Conservation (phyloP, 1,284 basidiomycete species). For the Blastosporella zonata region DNA sequence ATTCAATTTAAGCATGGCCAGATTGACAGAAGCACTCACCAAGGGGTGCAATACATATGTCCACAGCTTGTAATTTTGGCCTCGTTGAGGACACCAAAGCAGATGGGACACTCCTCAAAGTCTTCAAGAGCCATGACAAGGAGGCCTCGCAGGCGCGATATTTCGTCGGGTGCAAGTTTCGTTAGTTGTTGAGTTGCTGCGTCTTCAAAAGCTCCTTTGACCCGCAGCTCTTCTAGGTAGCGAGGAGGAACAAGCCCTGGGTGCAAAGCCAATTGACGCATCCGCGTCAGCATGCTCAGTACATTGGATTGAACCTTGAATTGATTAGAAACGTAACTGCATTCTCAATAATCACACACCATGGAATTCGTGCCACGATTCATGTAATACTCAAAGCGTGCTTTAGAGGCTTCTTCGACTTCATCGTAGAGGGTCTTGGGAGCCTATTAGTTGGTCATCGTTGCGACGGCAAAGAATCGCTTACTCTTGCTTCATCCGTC, state of each 20-base stretch:
- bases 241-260: slow-evolving; percentile 73
- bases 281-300: slow-evolving; percentile 79
- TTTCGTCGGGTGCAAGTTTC: slow-evolving; percentile 48
- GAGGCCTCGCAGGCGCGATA: slow-evolving; percentile 54
- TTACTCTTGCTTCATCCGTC: slow-evolving; percentile 62
- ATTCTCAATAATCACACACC: slow-evolving; percentile 24
- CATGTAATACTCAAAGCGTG: slow-evolving; percentile 61
- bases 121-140: slow-evolving; percentile 75
- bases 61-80: slow-evolving; percentile 79
- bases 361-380: slow-evolving; percentile 38
- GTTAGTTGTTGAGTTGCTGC: slow-evolving; percentile 27
- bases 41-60: slow-evolving; percentile 75
- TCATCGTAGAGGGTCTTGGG: slow-evolving; percentile 70
- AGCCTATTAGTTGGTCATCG: background rate
- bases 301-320: slow-evolving; percentile 66
- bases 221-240: slow-evolving; percentile 69
- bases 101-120: slow-evolving; percentile 82
- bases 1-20: background rate
- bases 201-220: slow-evolving; percentile 34
- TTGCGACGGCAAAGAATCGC: slow-evolving; percentile 12
- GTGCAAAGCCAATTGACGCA: slow-evolving; percentile 84
- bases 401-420: slow-evolving; percentile 61
- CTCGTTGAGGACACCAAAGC: slow-evolving; percentile 62
- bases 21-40: slow-evolving; percentile 37
- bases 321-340: background rate